A percentile compares a stretch with the other conserved stretches of the same genome.
phyloP scores from a whole-genome alignment of 371 early-diverging fungal genomes.

The Dipsacomyces acuminosporus region DNA sequence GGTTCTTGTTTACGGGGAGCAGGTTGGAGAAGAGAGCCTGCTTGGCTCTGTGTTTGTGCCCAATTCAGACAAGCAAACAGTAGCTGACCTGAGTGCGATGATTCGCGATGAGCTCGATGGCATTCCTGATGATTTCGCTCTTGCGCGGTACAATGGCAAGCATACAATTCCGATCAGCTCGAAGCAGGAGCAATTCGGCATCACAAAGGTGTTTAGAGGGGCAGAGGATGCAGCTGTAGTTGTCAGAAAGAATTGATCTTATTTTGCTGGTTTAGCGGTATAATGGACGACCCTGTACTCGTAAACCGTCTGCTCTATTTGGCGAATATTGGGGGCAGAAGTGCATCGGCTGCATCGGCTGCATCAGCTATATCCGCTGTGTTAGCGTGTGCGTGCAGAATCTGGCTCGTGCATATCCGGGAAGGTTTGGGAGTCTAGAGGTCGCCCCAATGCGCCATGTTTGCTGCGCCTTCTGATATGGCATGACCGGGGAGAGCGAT shows the following conservation, averaged over 20 bases:
- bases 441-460: no score
- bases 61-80: slow-evolving; percentile 12
- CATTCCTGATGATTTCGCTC: slow-evolving; percentile 51
- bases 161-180: slow-evolving; percentile 57
- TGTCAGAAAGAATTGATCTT: neutral
- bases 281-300: no score
- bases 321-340: no score
- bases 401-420: no score
- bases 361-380: no score
- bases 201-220: slow-evolving; percentile 21
- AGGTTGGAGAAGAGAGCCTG: slow-evolving; percentile 9
- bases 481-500: no score
- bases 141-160: slow-evolving; percentile 61
- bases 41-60: slow-evolving; percentile 36
- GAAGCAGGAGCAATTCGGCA: slow-evolving; percentile 53
- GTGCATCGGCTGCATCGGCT: no score
- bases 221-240: slow-evolving; percentile 25
- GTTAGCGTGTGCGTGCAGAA: no score
- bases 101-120: slow-evolving; percentile 57
- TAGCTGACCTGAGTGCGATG: slow-evolving; percentile 9
- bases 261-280: no score
- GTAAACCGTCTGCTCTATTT: no score
- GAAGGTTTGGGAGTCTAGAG: no score
- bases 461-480: no score
- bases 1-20: slow-evolving; percentile 24